phyloP scores from a whole-genome alignment of 345 rosid genomes.

The Eucalyptus sp. region DNA sequence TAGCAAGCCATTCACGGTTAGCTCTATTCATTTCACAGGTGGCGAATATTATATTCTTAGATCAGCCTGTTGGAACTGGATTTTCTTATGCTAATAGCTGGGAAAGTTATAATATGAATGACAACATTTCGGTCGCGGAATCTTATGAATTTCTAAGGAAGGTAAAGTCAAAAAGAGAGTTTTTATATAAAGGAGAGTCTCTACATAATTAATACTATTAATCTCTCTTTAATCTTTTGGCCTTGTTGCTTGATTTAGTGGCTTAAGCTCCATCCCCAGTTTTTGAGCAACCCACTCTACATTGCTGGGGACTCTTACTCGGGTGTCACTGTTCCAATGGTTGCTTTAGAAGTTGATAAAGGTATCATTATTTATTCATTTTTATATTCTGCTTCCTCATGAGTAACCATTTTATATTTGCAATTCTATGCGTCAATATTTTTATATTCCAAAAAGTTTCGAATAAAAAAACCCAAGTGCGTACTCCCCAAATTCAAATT shows the following conservation, averaged over 20 bases:
- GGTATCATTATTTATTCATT: not conserved
- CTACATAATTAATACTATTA: too few species aligned
- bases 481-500: not conserved
- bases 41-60: conserved; percentile 19
- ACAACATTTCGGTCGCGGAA: not conserved
- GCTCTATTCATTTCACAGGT: not conserved
- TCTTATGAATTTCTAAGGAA: conserved; percentile 7
- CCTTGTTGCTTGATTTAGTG: conserved; percentile 1
- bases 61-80: conserved; percentile 25
- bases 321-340: conserved; percentile 3
- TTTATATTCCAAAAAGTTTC: not conserved
- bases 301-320: conserved; percentile 22
- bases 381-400: too few species aligned
- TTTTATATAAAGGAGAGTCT: too few species aligned
- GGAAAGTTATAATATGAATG: not conserved
- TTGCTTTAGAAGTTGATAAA: not conserved
- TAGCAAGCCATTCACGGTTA: not conserved
- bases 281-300: conserved; percentile 8
- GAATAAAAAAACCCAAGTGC: too few species aligned
- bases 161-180: not conserved
- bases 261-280: conserved; percentile 12
- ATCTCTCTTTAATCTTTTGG: too few species aligned
- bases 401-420: too few species aligned
- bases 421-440: too few species aligned
- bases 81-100: conserved; percentile 17